Conservation (phyloP, 1,284 basidiomycete genomes). For the Microbotryomycetes sp. region DNA sequence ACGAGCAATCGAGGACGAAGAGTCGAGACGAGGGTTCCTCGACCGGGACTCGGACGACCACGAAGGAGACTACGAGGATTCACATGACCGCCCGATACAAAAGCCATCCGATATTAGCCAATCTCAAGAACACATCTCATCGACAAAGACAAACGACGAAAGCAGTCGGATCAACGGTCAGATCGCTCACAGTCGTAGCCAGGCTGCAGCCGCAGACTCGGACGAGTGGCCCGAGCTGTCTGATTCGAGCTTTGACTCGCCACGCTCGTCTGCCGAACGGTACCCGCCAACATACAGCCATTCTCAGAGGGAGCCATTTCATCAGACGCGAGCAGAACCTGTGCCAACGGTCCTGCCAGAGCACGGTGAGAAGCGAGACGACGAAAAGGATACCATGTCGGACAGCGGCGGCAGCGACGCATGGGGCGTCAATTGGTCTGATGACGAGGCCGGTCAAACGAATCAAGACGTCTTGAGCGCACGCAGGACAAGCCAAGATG, state of each 20-base stretch:
- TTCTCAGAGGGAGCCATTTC: no score
- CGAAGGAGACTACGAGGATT: slow-evolving; percentile 53
- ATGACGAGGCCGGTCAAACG: background rate
- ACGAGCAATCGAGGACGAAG: slow-evolving; percentile 39
- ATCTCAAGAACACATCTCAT: no score
- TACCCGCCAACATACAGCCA: background rate
- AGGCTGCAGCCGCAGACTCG: background rate
- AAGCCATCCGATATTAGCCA: no score
- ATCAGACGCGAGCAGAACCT: background rate
- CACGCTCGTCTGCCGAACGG: no score
- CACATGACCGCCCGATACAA: background rate
- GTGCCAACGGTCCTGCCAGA: background rate
- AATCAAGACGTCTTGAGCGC: no score
- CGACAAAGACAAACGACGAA: no score
- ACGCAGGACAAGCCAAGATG: no score
- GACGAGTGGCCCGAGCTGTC: background rate
- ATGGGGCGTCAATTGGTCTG: background rate
- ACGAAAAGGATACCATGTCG: background rate
- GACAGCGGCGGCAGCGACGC: background rate
- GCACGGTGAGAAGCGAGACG: background rate
- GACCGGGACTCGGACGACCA: slow-evolving; percentile 42
- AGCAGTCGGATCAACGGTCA: no score
- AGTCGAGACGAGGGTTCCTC: slow-evolving; percentile 54
- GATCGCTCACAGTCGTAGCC: no score
- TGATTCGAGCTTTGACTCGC: background rate